phyloP scores from a whole-genome alignment of 2,329 filamentous ascomycete species.

The Xylaria sp. region DNA sequence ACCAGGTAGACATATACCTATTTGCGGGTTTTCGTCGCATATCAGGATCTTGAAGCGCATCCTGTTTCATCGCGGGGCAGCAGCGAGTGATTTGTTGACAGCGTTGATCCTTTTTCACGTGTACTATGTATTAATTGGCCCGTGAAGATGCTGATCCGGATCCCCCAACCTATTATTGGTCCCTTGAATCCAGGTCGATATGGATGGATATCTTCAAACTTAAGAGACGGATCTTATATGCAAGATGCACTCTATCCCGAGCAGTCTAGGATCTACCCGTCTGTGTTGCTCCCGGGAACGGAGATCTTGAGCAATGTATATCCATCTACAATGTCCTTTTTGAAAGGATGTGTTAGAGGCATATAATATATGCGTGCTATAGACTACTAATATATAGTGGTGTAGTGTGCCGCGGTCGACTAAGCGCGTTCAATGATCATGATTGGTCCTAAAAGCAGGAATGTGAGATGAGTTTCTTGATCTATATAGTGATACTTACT shows the following conservation, averaged over 20 bases:
- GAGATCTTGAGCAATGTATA: not conserved
- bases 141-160: not conserved
- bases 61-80: constrained; percentile 25
- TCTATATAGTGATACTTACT: not conserved
- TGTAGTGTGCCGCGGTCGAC: not conserved
- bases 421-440: not conserved
- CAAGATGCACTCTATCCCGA: not conserved
- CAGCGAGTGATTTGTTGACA: not conserved
- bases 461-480: constrained; percentile 13
- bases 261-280: constrained; percentile 7
- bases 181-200: constrained; percentile 7
- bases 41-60: constrained; percentile 20
- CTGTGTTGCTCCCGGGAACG: not conserved
- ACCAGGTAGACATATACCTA: not conserved
- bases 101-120: constrained; percentile 2
- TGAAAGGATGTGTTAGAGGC: not conserved
- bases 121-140: not conserved
- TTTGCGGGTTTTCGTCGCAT: constrained; percentile 20
- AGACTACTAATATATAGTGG: too few relatives aligned
- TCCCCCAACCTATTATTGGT: constrained; percentile 10
- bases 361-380: not conserved
- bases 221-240: constrained; percentile 20
- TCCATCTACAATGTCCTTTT: not conserved
- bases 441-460: constrained; percentile 14
- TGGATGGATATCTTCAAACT: not conserved